A percentile compares a stretch with the other conserved stretches of the same genome.
phyloP scores from a whole-genome alignment of 2,329 filamentous ascomycete genomes.

The Fonsecaea multimorphosa region DNA sequence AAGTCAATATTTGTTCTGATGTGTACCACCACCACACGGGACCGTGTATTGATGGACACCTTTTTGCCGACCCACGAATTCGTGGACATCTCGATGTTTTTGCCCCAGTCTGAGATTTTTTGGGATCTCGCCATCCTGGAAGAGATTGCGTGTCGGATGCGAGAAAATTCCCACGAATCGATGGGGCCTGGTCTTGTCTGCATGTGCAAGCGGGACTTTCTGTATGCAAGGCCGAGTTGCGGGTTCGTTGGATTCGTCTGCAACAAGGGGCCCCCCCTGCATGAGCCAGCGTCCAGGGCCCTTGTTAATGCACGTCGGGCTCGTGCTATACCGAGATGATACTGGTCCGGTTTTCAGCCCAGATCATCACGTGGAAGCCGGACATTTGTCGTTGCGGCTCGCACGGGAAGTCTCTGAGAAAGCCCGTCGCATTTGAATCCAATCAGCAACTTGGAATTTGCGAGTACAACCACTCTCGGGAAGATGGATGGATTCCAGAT shows the following conservation, averaged over 20 bases:
- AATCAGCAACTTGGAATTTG: not conserved
- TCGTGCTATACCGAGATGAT: not conserved
- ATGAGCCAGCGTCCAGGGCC: not conserved
- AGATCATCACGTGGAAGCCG: not conserved
- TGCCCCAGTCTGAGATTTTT: not conserved
- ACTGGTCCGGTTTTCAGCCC: not conserved
- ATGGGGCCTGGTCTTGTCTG: not conserved
- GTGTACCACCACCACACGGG: not conserved
- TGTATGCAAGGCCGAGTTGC: slow-evolving; percentile 1
- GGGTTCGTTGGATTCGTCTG: not conserved
- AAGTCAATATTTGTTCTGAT: not conserved
- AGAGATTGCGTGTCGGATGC: not conserved
- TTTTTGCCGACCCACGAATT: not conserved
- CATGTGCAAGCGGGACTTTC: slow-evolving; percentile 1
- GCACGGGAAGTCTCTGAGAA: not conserved
- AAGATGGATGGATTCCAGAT: not conserved
- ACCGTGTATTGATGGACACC: not conserved
- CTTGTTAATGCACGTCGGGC: slow-evolving; percentile 3
- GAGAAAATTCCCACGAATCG: not conserved
- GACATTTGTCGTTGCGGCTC: not conserved
- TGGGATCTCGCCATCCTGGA: not conserved
- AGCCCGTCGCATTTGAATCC: not conserved
- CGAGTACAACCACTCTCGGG: not conserved
- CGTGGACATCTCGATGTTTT: not conserved
- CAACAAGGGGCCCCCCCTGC: not conserved